Evolutionary conservation across 192 early-diverging fungal genomes (phyloP).

Genomic region (Podila epigama): DNA sequence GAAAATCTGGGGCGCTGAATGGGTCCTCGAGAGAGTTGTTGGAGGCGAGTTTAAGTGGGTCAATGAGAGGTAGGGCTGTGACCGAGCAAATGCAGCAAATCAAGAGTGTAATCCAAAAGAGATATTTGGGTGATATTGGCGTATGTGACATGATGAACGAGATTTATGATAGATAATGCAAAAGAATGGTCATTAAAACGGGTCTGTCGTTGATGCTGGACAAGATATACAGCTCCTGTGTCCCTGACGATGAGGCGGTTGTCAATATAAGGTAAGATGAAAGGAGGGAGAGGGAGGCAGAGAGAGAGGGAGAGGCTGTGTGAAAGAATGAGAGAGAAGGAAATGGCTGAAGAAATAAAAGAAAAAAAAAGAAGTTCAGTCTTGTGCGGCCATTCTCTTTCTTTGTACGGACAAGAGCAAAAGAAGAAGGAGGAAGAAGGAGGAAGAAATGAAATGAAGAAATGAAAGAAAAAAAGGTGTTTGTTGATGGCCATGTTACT

Average conservation of each 20-base stretch:
- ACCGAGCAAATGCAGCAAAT: background rate
- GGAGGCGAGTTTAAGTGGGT: background rate
- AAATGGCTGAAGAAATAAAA: background rate
- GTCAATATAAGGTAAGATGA: background rate
- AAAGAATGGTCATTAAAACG: too few species aligned
- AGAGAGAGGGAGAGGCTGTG: background rate
- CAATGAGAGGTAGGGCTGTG: background rate
- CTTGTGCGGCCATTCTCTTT: background rate
- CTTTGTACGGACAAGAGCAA: background rate
- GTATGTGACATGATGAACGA: too few species aligned
- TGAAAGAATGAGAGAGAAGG: background rate
- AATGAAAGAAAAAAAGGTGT: background rate
- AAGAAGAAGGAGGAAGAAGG: background rate
- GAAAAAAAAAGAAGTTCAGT: background rate
- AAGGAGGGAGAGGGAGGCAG: background rate
- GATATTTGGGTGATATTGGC: too few species aligned
- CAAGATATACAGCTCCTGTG: too few species aligned
- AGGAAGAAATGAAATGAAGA: background rate
- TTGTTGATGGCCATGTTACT: too few species aligned
- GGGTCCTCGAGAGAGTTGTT: conserved; percentile 14
- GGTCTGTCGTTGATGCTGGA: too few species aligned
- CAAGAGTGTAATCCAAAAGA: background rate
- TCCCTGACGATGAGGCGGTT: too few species aligned
- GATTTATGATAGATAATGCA: conserved; percentile 9
- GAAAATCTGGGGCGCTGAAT: conserved; percentile 28